These are phyloP conservation scores for Pseudogymnoascus sp. DNA, from an alignment of 2,329 filamentous ascomycete genomes.

Conservation along the genomic window DNA sequence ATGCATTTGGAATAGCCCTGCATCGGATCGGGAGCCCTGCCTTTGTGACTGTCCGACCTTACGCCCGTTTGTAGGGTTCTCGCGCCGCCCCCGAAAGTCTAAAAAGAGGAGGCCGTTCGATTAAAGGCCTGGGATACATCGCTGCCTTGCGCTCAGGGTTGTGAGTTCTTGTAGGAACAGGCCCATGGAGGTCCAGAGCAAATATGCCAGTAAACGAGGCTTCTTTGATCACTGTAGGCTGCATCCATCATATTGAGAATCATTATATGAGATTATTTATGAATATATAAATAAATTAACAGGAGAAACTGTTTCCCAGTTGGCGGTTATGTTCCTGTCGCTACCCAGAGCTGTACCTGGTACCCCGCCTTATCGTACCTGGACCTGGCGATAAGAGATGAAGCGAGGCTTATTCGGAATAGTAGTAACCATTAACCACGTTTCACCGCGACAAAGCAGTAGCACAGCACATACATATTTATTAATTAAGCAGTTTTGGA, in stretches of 20 bases:
- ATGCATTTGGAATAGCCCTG: conserved; percentile 2
- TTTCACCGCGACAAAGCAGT: neutral
- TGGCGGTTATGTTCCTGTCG: neutral
- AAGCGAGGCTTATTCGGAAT: conserved; percentile 5
- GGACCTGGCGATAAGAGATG: neutral
- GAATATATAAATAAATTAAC: neutral
- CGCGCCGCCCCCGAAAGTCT: conserved; percentile 5
- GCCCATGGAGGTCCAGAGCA: neutral
- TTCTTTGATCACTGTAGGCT: neutral
- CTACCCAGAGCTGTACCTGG: neutral
- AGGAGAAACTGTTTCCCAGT: neutral
- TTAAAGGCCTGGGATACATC: neutral
- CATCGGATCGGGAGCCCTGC: conserved; percentile 1
- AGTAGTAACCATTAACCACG: neutral
- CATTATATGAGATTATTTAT: neutral
- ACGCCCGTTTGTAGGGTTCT: conserved; percentile 6
- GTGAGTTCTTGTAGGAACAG: neutral
- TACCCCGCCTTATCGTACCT: neutral
- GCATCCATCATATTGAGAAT: neutral
- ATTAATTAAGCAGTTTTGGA: neutral
- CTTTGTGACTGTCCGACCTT: neutral
- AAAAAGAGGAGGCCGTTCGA: neutral
- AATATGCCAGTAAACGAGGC: neutral
- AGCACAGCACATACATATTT: neutral
- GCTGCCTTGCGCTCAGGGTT: neutral